A percentile compares a stretch with the other conserved stretches of the same genome.
These are phyloP conservation scores for Epithemia pelagica DNA, from an alignment of 108 stramenopile species.

Conservation along the genomic window DNA sequence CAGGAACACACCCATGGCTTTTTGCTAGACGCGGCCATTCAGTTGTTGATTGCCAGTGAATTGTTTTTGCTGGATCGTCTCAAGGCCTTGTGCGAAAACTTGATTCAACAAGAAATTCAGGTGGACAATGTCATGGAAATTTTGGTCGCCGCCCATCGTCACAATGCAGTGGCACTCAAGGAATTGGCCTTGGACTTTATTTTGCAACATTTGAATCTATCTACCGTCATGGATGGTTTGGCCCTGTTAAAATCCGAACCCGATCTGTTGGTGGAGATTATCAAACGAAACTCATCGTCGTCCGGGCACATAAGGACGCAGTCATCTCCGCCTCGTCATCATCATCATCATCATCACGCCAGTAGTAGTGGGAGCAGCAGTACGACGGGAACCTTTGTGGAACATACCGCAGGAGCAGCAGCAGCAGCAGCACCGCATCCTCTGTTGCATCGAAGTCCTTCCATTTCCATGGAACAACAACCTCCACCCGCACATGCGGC, in stretches of 20 bases:
- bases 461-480: too few species aligned
- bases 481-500: too few species aligned
- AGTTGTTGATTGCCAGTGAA: constrained; percentile 87
- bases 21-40: constrained; percentile 73
- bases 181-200: constrained; percentile 88
- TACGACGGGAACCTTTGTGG: too few species aligned
- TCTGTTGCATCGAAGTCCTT: too few species aligned
- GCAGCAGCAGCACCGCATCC: too few species aligned
- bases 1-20: not conserved
- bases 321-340: too few species aligned
- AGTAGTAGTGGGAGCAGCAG: not conserved
- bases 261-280: constrained; percentile 89
- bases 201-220: constrained; percentile 58
- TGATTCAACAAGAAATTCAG: constrained; percentile 69
- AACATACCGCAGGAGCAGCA: too few species aligned
- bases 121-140: constrained; percentile 75
- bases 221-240: constrained; percentile 52
- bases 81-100: constrained; percentile 87
- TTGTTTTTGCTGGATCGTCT: constrained; percentile 87
- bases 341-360: constrained; percentile 2
- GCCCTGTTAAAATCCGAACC: constrained; percentile 86
- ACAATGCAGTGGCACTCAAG: constrained; percentile 73
- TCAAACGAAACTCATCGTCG: constrained; percentile 23
- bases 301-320: too few species aligned
- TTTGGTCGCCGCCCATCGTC: constrained; percentile 72